A percentile compares a stretch with the other conserved stretches of the same genome.
phyloP scores from a whole-genome alignment of 148 eudicot species.

The Diospyros kaki region DNA sequence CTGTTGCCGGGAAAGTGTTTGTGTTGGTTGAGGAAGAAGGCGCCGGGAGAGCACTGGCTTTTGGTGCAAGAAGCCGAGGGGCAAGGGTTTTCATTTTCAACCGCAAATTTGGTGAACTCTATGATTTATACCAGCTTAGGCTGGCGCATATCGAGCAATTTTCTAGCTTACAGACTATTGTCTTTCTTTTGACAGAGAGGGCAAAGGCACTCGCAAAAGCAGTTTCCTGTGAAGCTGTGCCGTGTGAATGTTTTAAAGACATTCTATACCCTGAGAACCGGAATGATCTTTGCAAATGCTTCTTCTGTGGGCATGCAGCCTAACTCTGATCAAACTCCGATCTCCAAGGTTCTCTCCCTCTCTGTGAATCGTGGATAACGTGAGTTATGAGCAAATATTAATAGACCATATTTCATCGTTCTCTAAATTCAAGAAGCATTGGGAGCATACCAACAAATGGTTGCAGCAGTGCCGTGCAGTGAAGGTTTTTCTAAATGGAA shows the following conservation, averaged over 20 bases:
- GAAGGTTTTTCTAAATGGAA: neutral
- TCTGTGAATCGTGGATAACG: neutral
- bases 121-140: neutral
- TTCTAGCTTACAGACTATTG: neutral
- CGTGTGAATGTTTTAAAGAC: slow-evolving; percentile 21
- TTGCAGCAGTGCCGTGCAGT: slow-evolving; percentile 37
- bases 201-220: slow-evolving; percentile 39
- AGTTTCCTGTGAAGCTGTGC: slow-evolving; percentile 39
- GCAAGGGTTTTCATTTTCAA: slow-evolving; percentile 46
- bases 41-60: slow-evolving; percentile 50
- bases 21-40: slow-evolving; percentile 55
- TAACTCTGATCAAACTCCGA: slow-evolving; percentile 35
- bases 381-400: neutral
- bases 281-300: slow-evolving; percentile 50
- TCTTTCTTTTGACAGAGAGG: slow-evolving; percentile 24
- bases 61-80: slow-evolving; percentile 52
- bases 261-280: slow-evolving; percentile 27
- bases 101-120: slow-evolving; percentile 37
- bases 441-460: slow-evolving; percentile 36
- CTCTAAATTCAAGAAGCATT: slow-evolving; percentile 26
- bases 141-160: neutral
- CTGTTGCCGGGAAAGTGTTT: slow-evolving; percentile 35
- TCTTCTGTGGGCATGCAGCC: slow-evolving; percentile 49
- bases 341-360: slow-evolving; percentile 34
- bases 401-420: neutral